Conservation (phyloP, 106 monocot genomes). For the Cymbidium sinense region DNA sequence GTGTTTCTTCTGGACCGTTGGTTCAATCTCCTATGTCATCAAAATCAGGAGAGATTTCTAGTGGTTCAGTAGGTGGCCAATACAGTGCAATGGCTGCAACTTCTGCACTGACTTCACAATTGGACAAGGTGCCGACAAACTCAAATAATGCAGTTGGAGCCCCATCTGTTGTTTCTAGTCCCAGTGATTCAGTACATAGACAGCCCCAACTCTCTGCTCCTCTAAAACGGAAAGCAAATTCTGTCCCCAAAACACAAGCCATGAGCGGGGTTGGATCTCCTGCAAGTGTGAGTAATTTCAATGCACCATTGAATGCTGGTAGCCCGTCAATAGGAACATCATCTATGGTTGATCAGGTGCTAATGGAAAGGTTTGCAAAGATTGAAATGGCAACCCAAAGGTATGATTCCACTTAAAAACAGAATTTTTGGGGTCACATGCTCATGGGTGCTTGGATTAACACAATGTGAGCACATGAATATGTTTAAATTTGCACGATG, state of each 20-base stretch:
- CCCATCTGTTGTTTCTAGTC: slow-evolving; percentile 60
- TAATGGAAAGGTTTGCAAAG: slow-evolving; percentile 74
- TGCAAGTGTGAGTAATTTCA: slow-evolving; percentile 81
- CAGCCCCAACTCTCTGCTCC: slow-evolving; percentile 32
- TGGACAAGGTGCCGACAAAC: slow-evolving; percentile 52
- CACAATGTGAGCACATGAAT: not conserved
- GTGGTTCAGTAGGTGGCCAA: slow-evolving; percentile 64
- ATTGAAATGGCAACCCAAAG: slow-evolving; percentile 46
- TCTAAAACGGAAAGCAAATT: slow-evolving; percentile 59
- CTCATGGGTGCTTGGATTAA: not conserved
- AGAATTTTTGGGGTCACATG: not conserved
- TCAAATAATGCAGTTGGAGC: slow-evolving; percentile 44
- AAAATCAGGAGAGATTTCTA: slow-evolving; percentile 78
- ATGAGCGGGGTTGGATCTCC: slow-evolving; percentile 85
- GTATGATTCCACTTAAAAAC: slow-evolving; percentile 25
- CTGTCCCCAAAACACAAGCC: slow-evolving; percentile 52
- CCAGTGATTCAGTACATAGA: slow-evolving; percentile 56
- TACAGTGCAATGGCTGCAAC: slow-evolving; percentile 37
- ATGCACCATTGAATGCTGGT: slow-evolving; percentile 45
- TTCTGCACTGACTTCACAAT: slow-evolving; percentile 50
- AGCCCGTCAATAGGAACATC: slow-evolving; percentile 64
- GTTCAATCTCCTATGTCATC: slow-evolving; percentile 88
- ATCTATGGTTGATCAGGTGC: slow-evolving; percentile 46
- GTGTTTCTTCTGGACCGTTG: slow-evolving; percentile 66
- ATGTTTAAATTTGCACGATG: slow-evolving; percentile 4